Evolutionary conservation across 495 filamentous ascomycete species (phyloP).

Genomic region (Talaromyces trachyspermus): DNA sequence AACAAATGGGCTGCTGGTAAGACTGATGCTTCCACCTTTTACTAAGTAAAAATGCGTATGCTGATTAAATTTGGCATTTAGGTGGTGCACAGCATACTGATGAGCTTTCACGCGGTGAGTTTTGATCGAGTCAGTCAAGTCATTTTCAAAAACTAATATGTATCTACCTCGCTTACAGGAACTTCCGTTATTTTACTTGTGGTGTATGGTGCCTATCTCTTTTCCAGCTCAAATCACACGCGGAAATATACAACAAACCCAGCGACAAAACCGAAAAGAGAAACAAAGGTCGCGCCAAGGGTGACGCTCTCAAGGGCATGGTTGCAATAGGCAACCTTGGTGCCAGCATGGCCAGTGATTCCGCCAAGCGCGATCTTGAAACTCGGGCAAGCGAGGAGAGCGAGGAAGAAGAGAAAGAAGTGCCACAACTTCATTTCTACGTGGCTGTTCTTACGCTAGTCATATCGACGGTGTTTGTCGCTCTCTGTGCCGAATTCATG

Average conservation of each 20-base stretch:
- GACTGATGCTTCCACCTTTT: too few species aligned
- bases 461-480: slow-evolving; percentile 70
- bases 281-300: slow-evolving; percentile 40
- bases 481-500: slow-evolving; percentile 86
- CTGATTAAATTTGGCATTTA: too few species aligned
- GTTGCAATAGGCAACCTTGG: slow-evolving; percentile 51
- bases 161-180: slow-evolving; percentile 25
- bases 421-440: slow-evolving; percentile 60
- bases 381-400: slow-evolving; percentile 39
- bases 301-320: slow-evolving; percentile 52
- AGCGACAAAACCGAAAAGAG: slow-evolving; percentile 58
- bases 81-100: slow-evolving; percentile 9
- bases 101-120: slow-evolving; percentile 31
- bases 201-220: slow-evolving; percentile 69
- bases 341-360: slow-evolving; percentile 32
- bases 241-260: slow-evolving; percentile 62
- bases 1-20: slow-evolving; percentile 43
- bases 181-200: slow-evolving; percentile 68
- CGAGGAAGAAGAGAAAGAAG: slow-evolving; percentile 47
- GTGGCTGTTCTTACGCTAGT: slow-evolving; percentile 66
- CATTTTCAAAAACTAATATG: not conserved
- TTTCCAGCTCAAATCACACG: slow-evolving; percentile 80
- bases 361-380: slow-evolving; percentile 37
- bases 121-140: not conserved
- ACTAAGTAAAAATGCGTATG: too few species aligned